A percentile compares a stretch with the other conserved stretches of the same genome.
Evolutionary conservation across 2,329 filamentous ascomycete species (phyloP).

Genomic region (Akanthomyces muscarius): DNA sequence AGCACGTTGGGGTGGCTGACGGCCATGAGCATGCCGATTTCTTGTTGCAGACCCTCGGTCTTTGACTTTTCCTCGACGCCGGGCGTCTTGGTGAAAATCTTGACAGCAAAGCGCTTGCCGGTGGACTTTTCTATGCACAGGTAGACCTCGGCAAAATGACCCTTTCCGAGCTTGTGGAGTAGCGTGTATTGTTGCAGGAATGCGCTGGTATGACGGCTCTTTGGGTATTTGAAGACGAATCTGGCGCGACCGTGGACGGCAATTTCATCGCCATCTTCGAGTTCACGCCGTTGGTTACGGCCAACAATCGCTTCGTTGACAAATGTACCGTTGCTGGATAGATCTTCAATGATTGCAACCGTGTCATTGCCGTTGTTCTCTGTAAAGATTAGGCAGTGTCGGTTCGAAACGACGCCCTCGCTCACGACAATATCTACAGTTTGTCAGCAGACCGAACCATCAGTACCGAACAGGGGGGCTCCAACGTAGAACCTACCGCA

Average conservation of each 20-base stretch:
- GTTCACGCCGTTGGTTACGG: constrained; percentile 83
- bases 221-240: constrained; percentile 89
- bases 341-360: constrained; percentile 79
- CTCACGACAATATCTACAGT: constrained; percentile 63
- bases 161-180: constrained; percentile 82
- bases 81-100: constrained; percentile 83
- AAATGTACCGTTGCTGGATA: constrained; percentile 95
- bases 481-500: constrained; percentile 62
- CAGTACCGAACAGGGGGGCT: background rate
- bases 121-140: constrained; percentile 81
- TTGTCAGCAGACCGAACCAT: constrained; percentile 2
- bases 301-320: constrained; percentile 90
- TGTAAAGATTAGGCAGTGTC: constrained; percentile 68
- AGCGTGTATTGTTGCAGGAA: constrained; percentile 87
- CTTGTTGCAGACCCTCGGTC: constrained; percentile 83
- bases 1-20: constrained; percentile 91
- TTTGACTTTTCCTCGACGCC: constrained; percentile 81
- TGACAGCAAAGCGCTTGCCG: constrained; percentile 83
- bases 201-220: constrained; percentile 64
- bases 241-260: constrained; percentile 78
- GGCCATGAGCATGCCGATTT: constrained; percentile 95
- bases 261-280: constrained; percentile 88
- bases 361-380: constrained; percentile 56
- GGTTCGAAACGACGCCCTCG: constrained; percentile 80
- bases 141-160: constrained; percentile 92